Evolutionary conservation across 768 basidiomycete species (phyloP), one percentile per base, ranked within the genome.

Genomic region (Suillus americanus): DNA sequence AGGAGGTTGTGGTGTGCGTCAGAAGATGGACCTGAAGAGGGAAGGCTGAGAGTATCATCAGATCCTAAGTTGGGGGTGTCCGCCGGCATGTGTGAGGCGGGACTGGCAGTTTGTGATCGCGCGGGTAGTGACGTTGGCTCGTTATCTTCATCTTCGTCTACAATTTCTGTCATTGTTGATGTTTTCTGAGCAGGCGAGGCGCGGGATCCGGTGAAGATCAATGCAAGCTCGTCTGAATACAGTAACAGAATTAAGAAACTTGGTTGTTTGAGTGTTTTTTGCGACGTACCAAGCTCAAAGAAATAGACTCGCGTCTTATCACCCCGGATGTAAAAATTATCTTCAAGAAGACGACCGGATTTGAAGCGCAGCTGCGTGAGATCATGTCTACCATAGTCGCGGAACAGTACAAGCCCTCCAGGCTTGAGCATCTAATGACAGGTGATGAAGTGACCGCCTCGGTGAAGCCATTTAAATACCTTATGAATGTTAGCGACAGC

Each of bases 271-370:
- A 41, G 43, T 28, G 14, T 45, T 13, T 1, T 40, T 14, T 2
- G 7, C 50, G 1, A 68, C 79, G 37, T 68, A 93, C 95, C 92
- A 13, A 92, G 75, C 65, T 93, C 91, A 68, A 99, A 99, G 75
- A 99, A 99, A 77, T 98, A 99, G 0, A 99, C 97, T 45, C 97
- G 83, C 0, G 97, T 99, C 71, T 94, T 96, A 79, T 99, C 97
- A 0, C 97, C 97, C 43, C 97, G 86, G 60, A 97, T 91, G 72
- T 99, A 99, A 68, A 99, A 89, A 73, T 97, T 96, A 55, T 96
- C 94, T 50, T 94, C 92, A 13, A 99, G 85, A 62, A 99, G 83
- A 13, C 97, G 84, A 2, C 90, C 88, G 7, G 83, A 83, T 76
- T 94, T 97, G 82, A 99, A 97, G 12, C 97, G 85, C 53, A 99